Conservation (phyloP, 768 basidiomycete species). For the Psilocybe subaeruginosa region DNA sequence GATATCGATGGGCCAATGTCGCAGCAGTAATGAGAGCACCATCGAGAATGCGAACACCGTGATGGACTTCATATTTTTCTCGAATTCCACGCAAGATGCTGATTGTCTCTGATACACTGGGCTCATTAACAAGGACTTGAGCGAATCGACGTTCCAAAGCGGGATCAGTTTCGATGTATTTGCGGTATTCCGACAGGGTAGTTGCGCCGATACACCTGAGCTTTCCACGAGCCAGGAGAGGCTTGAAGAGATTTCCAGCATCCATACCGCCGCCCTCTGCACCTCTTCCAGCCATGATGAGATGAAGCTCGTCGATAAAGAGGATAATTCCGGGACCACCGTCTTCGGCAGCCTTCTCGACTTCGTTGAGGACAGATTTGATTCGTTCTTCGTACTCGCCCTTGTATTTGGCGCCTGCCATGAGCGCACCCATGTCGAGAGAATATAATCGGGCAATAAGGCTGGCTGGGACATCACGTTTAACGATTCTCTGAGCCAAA, state of each 20-base stretch:
- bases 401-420: conserved; percentile 92
- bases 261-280: conserved; percentile 90
- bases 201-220: conserved; percentile 84
- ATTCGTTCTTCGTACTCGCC: conserved; percentile 97
- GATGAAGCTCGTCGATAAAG: conserved; percentile 94
- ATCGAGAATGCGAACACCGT: conserved; percentile 89
- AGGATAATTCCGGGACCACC: conserved; percentile 82
- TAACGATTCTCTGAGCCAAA: conserved; percentile 93
- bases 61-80: conserved; percentile 93
- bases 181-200: conserved; percentile 88
- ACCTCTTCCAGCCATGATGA: conserved; percentile 90
- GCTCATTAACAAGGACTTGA: conserved; percentile 93
- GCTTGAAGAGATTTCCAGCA: conserved; percentile 91
- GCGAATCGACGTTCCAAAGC: conserved; percentile 92
- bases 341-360: conserved; percentile 84
- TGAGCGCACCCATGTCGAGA: conserved; percentile 94
- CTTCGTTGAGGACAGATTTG: conserved; percentile 89
- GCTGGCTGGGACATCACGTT: conserved; percentile 84
- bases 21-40: conserved; percentile 88
- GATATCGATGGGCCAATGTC: conserved; percentile 89
- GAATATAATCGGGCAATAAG: conserved; percentile 79
- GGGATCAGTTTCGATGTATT: conserved; percentile 92
- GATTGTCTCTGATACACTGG: conserved; percentile 86
- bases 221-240: conserved; percentile 86
- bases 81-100: conserved; percentile 92